Evolutionary conservation across 2,329 filamentous ascomycete species (phyloP), one percentile per base, ranked within the genome.

Genomic region (Nemania sp.): DNA sequence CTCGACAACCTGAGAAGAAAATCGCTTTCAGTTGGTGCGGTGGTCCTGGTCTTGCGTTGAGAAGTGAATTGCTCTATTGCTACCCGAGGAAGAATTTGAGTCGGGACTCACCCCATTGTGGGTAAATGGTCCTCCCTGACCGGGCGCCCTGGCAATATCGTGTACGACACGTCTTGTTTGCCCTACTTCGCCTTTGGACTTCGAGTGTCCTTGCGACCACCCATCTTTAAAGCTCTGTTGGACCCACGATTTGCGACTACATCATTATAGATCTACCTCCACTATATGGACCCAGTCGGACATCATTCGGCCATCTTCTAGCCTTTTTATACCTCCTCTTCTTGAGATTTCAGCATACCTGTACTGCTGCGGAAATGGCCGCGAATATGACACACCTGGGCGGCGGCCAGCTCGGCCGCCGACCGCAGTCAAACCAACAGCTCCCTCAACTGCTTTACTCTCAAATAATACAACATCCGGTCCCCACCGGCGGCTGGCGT

Each of bases 331-430:
- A 57, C 56, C 63, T 65, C 57, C 49, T 56, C 54, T 52, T 34
- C 54, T 54, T 29, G 5, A 48, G 42, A 37, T 25, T 17, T 10
- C 65, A 69, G 56, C 47, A 35, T 67, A 54, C 57, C 46, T 21
- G 49, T 59, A 54, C 59, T 59, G 15, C 60, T 67, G 80, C 80
- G 78, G 81, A 80, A 75, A 86, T 87, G 83, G 83, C 83, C 77
- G 83, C 80, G 71, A 85, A 84, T 68, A 81, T 86, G 76, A 80
- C 81, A 73, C 83, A 83, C 69, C 84, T 86, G 81, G 78, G 75
- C 71, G 76, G 74, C 62, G 76, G 74, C 65, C 78, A 76, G 74
- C 76, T 80, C 72, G 76, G 76, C 68, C 76, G 71, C 65, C 74
- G 74, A 61, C 77, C 77, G 58, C 72, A 73, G 47, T 70, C 12